Percentiles rank a stretch among this genome's conserved stretches.
Evolutionary conservation across 1,139 yeast species (phyloP).

Genomic region (Yamadazyma triangularis): DNA sequence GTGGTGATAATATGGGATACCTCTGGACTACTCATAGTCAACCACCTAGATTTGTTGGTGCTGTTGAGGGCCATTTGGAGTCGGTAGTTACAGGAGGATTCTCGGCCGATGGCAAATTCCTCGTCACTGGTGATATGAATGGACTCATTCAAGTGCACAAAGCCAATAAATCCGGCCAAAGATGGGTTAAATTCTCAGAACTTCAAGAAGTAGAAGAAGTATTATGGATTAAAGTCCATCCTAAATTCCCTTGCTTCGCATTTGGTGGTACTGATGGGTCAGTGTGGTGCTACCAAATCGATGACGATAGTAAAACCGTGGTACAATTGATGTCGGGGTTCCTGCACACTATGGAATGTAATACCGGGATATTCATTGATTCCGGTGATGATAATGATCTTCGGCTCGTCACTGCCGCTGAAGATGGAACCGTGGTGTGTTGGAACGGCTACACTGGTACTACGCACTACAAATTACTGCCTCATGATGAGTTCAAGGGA

Average conservation of each 20-base stretch:
- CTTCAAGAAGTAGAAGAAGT: slow-evolving; percentile 82
- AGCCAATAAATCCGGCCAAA: slow-evolving; percentile 69
- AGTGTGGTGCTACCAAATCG: slow-evolving; percentile 87
- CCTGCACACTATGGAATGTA: slow-evolving; percentile 74
- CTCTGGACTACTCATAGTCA: slow-evolving; percentile 88
- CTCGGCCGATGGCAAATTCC: slow-evolving; percentile 72
- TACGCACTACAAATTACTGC: slow-evolving; percentile 59
- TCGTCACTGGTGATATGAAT: slow-evolving; percentile 91
- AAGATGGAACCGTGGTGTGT: slow-evolving; percentile 79
- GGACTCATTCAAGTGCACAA: slow-evolving; percentile 78
- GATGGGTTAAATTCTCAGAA: slow-evolving; percentile 69
- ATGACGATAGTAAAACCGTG: slow-evolving; percentile 46
- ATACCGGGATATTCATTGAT: slow-evolving; percentile 69
- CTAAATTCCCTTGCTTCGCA: slow-evolving; percentile 73
- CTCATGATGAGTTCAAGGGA: slow-evolving; percentile 61
- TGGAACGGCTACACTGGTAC: slow-evolving; percentile 88
- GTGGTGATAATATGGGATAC: slow-evolving; percentile 88
- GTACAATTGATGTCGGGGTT: slow-evolving; percentile 77
- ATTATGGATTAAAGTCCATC: slow-evolving; percentile 76
- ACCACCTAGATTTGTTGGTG: slow-evolving; percentile 76
- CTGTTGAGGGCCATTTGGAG: slow-evolving; percentile 76
- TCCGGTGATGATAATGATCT: slow-evolving; percentile 58
- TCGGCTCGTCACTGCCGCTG: slow-evolving; percentile 72
- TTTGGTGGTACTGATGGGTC: slow-evolving; percentile 92
- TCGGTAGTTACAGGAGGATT: slow-evolving; percentile 84